Base-by-base conservation (phyloP, 805 yeast species). In the Myxozyma neotropica region DNA sequence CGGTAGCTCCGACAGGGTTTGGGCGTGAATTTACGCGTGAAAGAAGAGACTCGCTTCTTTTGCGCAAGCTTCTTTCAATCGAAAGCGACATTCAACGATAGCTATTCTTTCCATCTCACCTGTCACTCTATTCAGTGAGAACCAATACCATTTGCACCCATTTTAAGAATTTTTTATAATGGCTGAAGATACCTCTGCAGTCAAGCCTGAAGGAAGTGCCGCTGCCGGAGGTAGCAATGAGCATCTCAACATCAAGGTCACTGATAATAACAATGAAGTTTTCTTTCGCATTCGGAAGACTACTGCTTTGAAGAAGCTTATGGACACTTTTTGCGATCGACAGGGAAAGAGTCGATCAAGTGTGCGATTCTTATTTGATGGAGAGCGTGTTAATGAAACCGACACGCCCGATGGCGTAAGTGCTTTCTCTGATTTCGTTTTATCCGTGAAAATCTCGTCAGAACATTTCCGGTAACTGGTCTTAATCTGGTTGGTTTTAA, bases 301-400 rank as follows among this genome's bases (percentile, higher is more conserved):
- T 42, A 94, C 99, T 4, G 96, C 93, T 49, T 82, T 94, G 80
- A 88, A 84, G 75, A 88, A 96, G 77, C 84, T 94, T 70, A 93
- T 94, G 91, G 98, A 93, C 71, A 96, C 97, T 12, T 94, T 93
- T 74, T 95, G 98, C 74, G 92, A 92, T 77, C 88, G 99, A 80
- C 96, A 93, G 72, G 98, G 98, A 45, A 93, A 93, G 74, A 84
- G 87, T 65, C 77, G 87, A 71, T 84, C 82, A 67, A 83, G 93
- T 53, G 78, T 94, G 73, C 84, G 98, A 74, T 94, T 94, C 74
- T 79, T 94, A 71, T 86, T 86, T 72, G 99, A 94, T 67, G 99
- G 99, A 65, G 88, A 90, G 68, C 85, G 98, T 72, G 85, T 94
- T 61, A 80, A 82, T 65, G 88, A 92, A 8, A 92, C 87, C 60